A percentile compares a stretch with the other conserved stretches of the same genome.
phyloP scores from a whole-genome alignment of 73 alveolate species.

The Paraurostyla sp. region DNA sequence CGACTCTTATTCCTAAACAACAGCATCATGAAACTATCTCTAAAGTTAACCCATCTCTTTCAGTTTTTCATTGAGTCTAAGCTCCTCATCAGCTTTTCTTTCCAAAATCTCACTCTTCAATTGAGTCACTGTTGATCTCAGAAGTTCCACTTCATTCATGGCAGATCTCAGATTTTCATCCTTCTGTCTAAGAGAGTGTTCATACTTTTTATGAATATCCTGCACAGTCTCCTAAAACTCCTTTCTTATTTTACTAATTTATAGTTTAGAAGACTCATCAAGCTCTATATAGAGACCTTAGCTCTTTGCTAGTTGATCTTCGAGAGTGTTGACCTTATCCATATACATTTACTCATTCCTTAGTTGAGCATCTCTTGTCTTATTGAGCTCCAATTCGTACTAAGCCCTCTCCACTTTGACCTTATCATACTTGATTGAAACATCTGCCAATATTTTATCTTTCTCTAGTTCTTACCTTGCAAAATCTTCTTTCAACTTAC shows the following conservation, averaged over 20 bases:
- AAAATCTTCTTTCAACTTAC: conserved; percentile 66
- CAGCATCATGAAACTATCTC: conserved; percentile 39
- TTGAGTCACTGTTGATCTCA: not conserved
- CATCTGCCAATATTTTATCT: conserved; percentile 46
- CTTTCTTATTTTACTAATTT: conserved; percentile 33
- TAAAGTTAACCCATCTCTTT: conserved; percentile 5
- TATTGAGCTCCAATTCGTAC: conserved; percentile 53
- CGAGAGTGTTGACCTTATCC: conserved; percentile 52
- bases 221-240: conserved; percentile 8
- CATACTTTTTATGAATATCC: conserved; percentile 40
- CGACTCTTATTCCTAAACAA: conserved; percentile 14
- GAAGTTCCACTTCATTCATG: not conserved
- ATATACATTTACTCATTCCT: not conserved
- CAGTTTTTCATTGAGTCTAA: conserved; percentile 31
- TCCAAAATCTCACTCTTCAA: not conserved
- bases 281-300: conserved; percentile 52
- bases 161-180: not conserved
- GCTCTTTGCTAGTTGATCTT: conserved; percentile 54
- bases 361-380: conserved; percentile 29
- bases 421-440: conserved; percentile 40
- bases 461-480: conserved; percentile 56
- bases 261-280: conserved; percentile 50
- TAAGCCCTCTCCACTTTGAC: conserved; percentile 42
- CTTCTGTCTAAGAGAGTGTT: not conserved
- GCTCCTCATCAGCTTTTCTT: conserved; percentile 35